Base-by-base conservation (phyloP, 2,329 filamentous ascomycete species). In the Colletotrichum plurivorum region DNA sequence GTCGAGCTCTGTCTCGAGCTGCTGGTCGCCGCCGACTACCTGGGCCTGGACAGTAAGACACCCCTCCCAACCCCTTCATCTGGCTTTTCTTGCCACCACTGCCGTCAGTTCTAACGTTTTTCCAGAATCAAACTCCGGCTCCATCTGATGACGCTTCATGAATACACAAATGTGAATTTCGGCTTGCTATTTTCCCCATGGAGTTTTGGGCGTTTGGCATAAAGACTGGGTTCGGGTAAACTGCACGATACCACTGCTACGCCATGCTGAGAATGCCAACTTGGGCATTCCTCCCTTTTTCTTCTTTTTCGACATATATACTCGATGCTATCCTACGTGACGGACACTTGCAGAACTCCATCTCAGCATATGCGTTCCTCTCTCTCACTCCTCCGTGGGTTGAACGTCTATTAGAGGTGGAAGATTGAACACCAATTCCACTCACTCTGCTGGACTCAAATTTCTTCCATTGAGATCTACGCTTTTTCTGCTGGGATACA, bases 1-100 rank as follows among this genome's bases (percentile, higher is more conserved):
- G 89, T 92, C 36, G 92, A 95, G 81, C 83, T 95, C 57, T 94
- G 92, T 74, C 84, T 95, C 51, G 93, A 95, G 82, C 79, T 95
- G 69, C 81, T 95, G 72, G 91, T 92, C 82, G 93, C 92, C 15
- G 92, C 93, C 27, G 92, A 95, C 81, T 95, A 89, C 77, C 82
- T 95, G 72, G 90, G 91, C 75, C 81, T 95, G 77, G 90, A 93
- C 80, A 85, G 87, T 88, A 78, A 78, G 84, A 76, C 43, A 53
- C n/a, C 54, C 46, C 66, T 20, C 54, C 49, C 66, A 68, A 51
- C 60, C 22, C 55, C 48, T 53, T 20, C 58, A 39, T 41, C 13
- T 16, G 31, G 18, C 10, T 46, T 52, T 18, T 45, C 39, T 52
- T 43, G 39, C 16, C 41, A 31, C 13, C 54, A 36, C 48, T 43